Evolutionary conservation across 1,284 basidiomycete genomes (phyloP), one percentile per base, ranked within the genome.

Genomic region (Grifola frondosa): DNA sequence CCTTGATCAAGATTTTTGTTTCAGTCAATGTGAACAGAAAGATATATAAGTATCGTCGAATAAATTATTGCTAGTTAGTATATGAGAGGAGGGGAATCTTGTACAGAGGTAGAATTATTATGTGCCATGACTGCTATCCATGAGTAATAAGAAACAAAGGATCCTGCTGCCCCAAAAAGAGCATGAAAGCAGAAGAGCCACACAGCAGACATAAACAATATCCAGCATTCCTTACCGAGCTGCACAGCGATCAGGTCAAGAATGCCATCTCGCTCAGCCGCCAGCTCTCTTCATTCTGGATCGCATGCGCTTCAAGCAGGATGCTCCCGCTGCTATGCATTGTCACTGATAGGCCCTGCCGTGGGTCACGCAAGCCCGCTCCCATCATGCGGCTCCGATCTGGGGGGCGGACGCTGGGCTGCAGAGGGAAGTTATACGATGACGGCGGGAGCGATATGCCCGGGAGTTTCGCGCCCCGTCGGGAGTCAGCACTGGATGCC

Each of bases 231-330:
- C n/a, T n/a, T n/a, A n/a, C n/a, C n/a, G n/a, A n/a, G n/a, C n/a
- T n/a, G n/a, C n/a, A n/a, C n/a, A n/a, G n/a, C n/a, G n/a, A 29
- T 72, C 70, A 49, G 15, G 38, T 46, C 54, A 86, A 63, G 59
- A 86, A 87, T 45, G 82, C 83, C 57, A 85, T 62, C 67, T 86
- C 84, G 42, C 78, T 78, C 67, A 86, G 65, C 59, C 81, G 65
- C 59, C 83, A 65, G 52, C 70, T 75, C 67, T 87, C 84, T 17
- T 77, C 80, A 53, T 87, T 81, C 58, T 78, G 66, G 36, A 87
- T 84, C 30, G 63, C 63, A 37, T 58, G 69, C 41, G 74, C 65
- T 62, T 79, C 70, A 25, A 69, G 43, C 49, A 77, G 44, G 37
- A 87, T 81, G 41, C 68, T 78, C 40, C 71, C 80, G 11, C 67